These are phyloP conservation scores for Raffaelea albimanens DNA, from an alignment of 2,329 filamentous ascomycete genomes.

Conservation along the genomic window DNA sequence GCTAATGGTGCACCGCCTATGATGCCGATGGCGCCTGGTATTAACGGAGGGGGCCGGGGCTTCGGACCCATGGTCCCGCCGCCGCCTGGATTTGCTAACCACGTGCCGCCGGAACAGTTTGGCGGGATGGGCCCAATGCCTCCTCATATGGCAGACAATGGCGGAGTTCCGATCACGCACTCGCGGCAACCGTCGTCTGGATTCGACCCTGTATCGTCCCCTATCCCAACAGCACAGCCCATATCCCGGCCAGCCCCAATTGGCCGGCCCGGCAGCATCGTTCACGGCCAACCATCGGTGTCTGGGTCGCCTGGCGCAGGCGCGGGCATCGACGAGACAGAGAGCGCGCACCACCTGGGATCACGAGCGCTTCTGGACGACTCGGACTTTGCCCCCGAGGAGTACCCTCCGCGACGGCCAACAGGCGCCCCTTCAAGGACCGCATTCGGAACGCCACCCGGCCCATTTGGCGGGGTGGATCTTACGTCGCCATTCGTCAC, in stretches of 20 bases:
- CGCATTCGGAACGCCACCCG: constrained; percentile 11
- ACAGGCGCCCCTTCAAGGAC: constrained; percentile 6
- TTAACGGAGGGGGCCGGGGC: constrained; percentile 35
- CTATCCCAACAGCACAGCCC: constrained; percentile 50
- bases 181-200: constrained; percentile 66
- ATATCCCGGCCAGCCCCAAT: constrained; percentile 81
- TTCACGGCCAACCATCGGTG: constrained; percentile 36
- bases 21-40: constrained; percentile 44
- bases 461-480: constrained; percentile 9
- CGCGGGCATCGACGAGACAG: constrained; percentile 48
- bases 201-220: constrained; percentile 43
- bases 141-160: constrained; percentile 21
- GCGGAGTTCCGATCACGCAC: constrained; percentile 45
- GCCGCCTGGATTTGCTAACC: constrained; percentile 46
- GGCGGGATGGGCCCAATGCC: constrained; percentile 2
- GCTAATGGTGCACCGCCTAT: constrained; percentile 32
- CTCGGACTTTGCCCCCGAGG: constrained; percentile 45
- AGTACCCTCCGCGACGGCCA: constrained; percentile 17
- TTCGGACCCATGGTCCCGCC: constrained; percentile 37
- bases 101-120: constrained; percentile 26
- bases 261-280: constrained; percentile 70
- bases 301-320: constrained; percentile 12
- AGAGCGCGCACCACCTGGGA: constrained; percentile 63
- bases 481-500: constrained; percentile 10
- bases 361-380: constrained; percentile 84